Evolutionary conservation across 768 basidiomycete species (phyloP).

Genomic region (Amylocystis lapponica): DNA sequence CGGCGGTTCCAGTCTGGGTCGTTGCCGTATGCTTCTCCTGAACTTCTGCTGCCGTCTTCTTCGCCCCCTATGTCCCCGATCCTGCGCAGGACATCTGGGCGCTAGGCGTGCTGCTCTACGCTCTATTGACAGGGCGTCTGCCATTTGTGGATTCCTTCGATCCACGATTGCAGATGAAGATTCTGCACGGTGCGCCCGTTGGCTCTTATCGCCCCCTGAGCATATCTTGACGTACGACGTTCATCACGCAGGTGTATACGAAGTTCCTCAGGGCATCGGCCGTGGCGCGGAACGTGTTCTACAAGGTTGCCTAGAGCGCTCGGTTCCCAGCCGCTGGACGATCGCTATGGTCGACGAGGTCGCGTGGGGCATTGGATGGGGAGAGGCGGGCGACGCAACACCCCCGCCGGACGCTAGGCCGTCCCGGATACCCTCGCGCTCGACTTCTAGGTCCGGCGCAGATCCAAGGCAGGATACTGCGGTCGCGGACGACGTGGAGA

Average conservation of each 20-base stretch:
- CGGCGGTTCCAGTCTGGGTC: conserved; percentile 70
- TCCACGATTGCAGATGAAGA: conserved; percentile 87
- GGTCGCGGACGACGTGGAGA: conserved; percentile 6
- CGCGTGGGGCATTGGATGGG: conserved; percentile 78
- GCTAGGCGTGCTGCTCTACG: conserved; percentile 83
- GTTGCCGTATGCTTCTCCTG: conserved; percentile 86
- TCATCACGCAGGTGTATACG: conserved; percentile 48
- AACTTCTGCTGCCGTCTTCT: conserved; percentile 58
- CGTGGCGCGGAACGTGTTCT: conserved; percentile 65
- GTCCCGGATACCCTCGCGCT: conserved; percentile 10
- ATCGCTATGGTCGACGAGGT: conserved; percentile 74
- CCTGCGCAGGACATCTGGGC: conserved; percentile 97
- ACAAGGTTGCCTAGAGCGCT: conserved; percentile 71
- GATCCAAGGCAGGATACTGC: not conserved
- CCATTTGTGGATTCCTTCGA: conserved; percentile 91
- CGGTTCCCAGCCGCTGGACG: conserved; percentile 64
- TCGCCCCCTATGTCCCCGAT: conserved; percentile 35
- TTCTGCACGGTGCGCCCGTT: conserved; percentile 60
- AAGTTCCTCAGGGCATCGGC: conserved; percentile 50
- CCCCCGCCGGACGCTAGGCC: conserved; percentile 24
- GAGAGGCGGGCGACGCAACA: conserved; percentile 33
- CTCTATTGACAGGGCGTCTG: conserved; percentile 75
- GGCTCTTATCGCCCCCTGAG: not conserved
- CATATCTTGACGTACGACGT: conserved; percentile 5
- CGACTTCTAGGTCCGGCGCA: conserved; percentile 1